These are phyloP conservation scores for Dendryphion nanum DNA, from an alignment of 2,329 filamentous ascomycete genomes.

Conservation along the genomic window DNA sequence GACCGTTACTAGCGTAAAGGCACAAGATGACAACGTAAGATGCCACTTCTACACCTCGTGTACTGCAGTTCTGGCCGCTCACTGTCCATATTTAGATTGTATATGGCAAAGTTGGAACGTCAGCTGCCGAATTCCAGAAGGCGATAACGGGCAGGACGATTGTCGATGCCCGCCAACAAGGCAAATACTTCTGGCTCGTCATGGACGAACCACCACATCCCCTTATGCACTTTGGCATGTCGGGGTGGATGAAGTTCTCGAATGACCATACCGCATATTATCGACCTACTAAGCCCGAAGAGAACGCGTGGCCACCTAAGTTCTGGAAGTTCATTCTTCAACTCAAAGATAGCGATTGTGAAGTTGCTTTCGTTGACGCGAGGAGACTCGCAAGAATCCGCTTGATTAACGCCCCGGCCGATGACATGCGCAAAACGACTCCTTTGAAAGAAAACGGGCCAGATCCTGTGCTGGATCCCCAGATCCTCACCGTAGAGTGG, in stretches of 20 bases:
- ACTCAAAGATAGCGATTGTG: conserved; percentile 63
- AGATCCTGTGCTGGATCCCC: conserved; percentile 81
- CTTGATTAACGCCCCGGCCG: conserved; percentile 75
- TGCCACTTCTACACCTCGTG: not conserved
- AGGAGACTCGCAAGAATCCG: conserved; percentile 77
- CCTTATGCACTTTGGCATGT: conserved; percentile 78
- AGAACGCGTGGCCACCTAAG: conserved; percentile 78
- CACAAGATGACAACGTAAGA: conserved; percentile 65
- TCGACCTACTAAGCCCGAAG: conserved; percentile 58
- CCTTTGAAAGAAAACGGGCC: conserved; percentile 91
- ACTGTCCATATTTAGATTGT: conserved; percentile 53
- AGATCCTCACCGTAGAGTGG: conserved; percentile 74
- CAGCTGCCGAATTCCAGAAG: conserved; percentile 68
- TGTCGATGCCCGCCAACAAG: conserved; percentile 73
- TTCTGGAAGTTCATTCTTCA: conserved; percentile 84
- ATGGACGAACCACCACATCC: conserved; percentile 77
- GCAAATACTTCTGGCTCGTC: conserved; percentile 95
- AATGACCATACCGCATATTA: conserved; percentile 78
- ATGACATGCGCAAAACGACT: conserved; percentile 70
- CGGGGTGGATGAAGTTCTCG: conserved; percentile 84
- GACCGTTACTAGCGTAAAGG: conserved; percentile 67
- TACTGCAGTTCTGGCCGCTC: not conserved
- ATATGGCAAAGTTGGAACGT: conserved; percentile 88
- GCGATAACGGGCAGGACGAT: conserved; percentile 74
- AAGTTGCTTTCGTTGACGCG: conserved; percentile 79